Evolutionary conservation across 176 grass and related monocot genomes (phyloP), one percentile per base, ranked within the genome.

Genomic region (Phoenix dactylifera): DNA sequence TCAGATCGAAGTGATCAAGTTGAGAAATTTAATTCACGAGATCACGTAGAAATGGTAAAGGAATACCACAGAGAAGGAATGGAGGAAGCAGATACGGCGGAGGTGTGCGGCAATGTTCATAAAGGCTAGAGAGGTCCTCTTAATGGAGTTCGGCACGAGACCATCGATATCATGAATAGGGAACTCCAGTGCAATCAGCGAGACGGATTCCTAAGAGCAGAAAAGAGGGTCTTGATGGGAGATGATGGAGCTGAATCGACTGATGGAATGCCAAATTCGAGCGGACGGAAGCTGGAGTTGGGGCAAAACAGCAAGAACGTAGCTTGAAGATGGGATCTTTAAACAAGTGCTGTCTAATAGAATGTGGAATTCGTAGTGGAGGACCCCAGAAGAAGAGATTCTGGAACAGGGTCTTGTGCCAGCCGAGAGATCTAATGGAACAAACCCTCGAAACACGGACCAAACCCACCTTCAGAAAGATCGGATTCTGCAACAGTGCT

Each of bases 21-120:
- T 44, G 9, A 44, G 35, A 44, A 44, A 14, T 44, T 44, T 44
- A 59, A 83, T 63, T 92, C 87, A 98, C 80, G 93, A 98, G n/a
- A 98, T 82, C 66, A 98, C 84, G 74, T 98, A 98, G 72, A 92
- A 92, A 82, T 85, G 92, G 84, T 98, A 91, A 30, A 98, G 93
- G 88, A 98, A 88, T 23, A 89, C 87, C 24, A 98, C 88, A 0
- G 93, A 98, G 84, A 98, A 92, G 70, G 93, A 98, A 55, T 86
- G 85, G 50, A 88, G 87, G 80, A 97, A 88, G 74, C 92, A 91
- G 66, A 76, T 70, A 15, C 84, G 93, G 61, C 82, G 84, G 25
- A 92, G 84, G 75, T 83, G 79, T 39, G 72, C 63, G 68, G 79
- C 83, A 54, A 82, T 72, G 74, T 80, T 92, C 87, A 98, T 98